Evolutionary conservation across 768 basidiomycete species (phyloP), one percentile per base, ranked within the genome.

Genomic region (Rhodotorula sphaerocarpa): DNA sequence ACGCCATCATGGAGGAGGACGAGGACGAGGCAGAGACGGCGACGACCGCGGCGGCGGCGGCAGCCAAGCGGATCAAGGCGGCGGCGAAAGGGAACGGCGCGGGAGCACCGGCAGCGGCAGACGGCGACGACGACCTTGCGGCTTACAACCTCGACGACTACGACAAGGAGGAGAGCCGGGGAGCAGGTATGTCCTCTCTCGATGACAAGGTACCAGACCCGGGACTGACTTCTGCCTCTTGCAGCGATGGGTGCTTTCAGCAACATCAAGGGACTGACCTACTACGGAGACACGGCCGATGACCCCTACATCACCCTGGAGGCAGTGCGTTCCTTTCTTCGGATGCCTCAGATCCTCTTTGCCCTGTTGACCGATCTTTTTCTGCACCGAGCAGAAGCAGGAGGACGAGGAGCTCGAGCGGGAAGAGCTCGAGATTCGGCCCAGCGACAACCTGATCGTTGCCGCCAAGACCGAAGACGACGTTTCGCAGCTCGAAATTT

Each of bases 271-370:
- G 93, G 92, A 23, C 78, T 99, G 54, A 86, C 86, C 27, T 93
- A 88, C 74, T 91, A 96, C 75, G 66, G 55, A 47, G 84, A 90
- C 70, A 90, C 91, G 72, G 82, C 87, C 57, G 90, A 96, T 41
- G 95, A 99, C 76, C 95, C 95, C 1, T 97, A 92, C 72, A 87
- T 99, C 70, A 97, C 93, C 0, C 76, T 97, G 43, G 92, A 95
- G 81, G 88, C 91, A 72, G 91, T 89, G 71, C 45, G 82, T 36
- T 23, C 30, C 44, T 18, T 30, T 15, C 9, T 41, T 2, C 28
- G 5, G 21, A 39, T 39, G 10, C 42, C 14, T 9, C 15, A 51
- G 33, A 20, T 5, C 3, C 50, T 14, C 48, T 33, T 18, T 9
- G 27, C 63, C 63, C 68, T 67, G n/a, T n/a, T n/a, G n/a, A n/a